A percentile compares a stretch with the other conserved stretches of the same genome.
These are phyloP conservation scores for Jaenimonas drosophilae DNA, from an alignment of 208 protist species.

Conservation along the genomic window DNA sequence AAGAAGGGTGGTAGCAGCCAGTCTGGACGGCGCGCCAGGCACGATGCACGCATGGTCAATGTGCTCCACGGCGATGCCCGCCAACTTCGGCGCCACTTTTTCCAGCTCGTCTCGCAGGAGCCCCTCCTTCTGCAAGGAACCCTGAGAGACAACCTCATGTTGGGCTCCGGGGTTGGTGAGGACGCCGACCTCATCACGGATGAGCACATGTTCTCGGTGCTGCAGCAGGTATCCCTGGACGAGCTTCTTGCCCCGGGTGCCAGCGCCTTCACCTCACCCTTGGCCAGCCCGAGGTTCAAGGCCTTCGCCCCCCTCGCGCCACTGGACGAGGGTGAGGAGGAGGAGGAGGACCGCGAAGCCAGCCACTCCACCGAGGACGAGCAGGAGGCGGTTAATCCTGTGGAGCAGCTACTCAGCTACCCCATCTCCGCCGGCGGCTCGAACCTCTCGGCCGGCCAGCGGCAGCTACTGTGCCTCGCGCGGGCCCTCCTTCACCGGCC, in stretches of 20 bases:
- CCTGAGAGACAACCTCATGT: constrained; percentile 89
- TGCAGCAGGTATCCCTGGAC: constrained; percentile 28
- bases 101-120: constrained; percentile 98
- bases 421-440: constrained; percentile 49
- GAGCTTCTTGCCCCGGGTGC: constrained; percentile 28
- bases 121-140: constrained; percentile 94
- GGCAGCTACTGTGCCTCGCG: constrained; percentile 94
- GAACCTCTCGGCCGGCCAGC: constrained; percentile 93
- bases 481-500: constrained; percentile 89
- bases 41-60: constrained; percentile 8
- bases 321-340: neutral
- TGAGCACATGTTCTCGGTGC: constrained; percentile 18
- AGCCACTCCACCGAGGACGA: neutral
- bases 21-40: too few species aligned
- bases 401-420: constrained; percentile 24
- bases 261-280: constrained; percentile 3
- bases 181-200: neutral
- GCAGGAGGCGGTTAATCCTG: neutral
- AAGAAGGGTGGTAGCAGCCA: too few species aligned
- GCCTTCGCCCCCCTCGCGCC: neutral
- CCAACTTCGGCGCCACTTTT: constrained; percentile 66
- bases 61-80: constrained; percentile 10
- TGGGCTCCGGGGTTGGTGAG: constrained; percentile 19
- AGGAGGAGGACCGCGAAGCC: constrained; percentile 1
- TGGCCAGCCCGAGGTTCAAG: neutral